Evolutionary conservation across 257 asterid genomes (phyloP), one percentile per base, ranked within the genome.

Genomic region (Solanum sejunctum): DNA sequence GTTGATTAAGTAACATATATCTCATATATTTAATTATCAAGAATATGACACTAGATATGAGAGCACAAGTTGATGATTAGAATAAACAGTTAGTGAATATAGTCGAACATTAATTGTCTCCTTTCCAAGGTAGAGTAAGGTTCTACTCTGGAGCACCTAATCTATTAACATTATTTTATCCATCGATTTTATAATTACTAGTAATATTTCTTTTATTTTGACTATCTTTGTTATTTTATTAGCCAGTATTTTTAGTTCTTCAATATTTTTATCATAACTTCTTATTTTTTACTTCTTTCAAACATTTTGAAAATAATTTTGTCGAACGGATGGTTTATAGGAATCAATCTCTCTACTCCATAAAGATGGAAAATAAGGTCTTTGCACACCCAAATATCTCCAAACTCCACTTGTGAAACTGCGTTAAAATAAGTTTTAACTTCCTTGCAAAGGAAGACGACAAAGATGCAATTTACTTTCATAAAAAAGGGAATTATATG

Each of bases 311-410:
- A 60, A 60, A n/a, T n/a, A 0, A 58, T 3, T 58, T 58, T 60
- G 16, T 10, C 0, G 0, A 60, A 7, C 18, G 1, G 5, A 10
- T 7, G 2, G 2, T 60, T 10, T 60, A n/a, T 10, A 15, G 0
- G 2, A 60, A 58, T 20, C 13, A 20, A 58, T 12, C 26, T 36
- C 6, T 36, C 1, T 36, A 36, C 41, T 5, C 41, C 5, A 36
- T 36, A 36, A 36, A 36, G 0, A 36, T 36, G 0, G 1, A 36
- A 6, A 36, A 36, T 36, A 36, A 36, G 6, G 6, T 32, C 36
- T 32, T 32, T 0, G 3, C 36, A 32, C 36, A 36, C 41, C 41
- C 6, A 36, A 36, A 36, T 5, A 10, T 57, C 0, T 1, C 26
- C 12, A 10, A 1, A 58, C 7, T 5, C 12, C 2, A 57, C 3